Evolutionary conservation across 768 basidiomycete genomes (phyloP).

Genomic region (Xerocomus spinulosus): DNA sequence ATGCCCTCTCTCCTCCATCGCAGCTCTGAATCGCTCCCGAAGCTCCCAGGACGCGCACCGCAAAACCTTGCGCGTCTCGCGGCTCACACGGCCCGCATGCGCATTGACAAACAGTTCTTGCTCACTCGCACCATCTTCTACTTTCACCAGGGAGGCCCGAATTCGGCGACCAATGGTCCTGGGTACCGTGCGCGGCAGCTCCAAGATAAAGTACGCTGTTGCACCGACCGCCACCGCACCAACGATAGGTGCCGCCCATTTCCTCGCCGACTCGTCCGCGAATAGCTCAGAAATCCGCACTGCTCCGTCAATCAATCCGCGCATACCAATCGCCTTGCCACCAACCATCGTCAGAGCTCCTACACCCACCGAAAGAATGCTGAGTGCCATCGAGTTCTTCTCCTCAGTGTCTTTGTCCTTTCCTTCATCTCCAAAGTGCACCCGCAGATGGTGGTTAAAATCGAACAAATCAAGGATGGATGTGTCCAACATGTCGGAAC

Average conservation of each 20-base stretch:
- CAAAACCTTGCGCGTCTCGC: slow-evolving; percentile 92
- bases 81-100: slow-evolving; percentile 65
- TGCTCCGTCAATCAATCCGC: slow-evolving; percentile 72
- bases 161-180: slow-evolving; percentile 85
- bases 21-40: slow-evolving; percentile 70
- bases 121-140: slow-evolving; percentile 42
- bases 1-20: slow-evolving; percentile 72
- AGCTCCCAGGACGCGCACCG: slow-evolving; percentile 89
- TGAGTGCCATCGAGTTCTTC: slow-evolving; percentile 56
- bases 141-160: slow-evolving; percentile 51
- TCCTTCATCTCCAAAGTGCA: slow-evolving; percentile 58
- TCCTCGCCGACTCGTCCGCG: slow-evolving; percentile 72
- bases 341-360: slow-evolving; percentile 90
- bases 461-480: slow-evolving; percentile 84
- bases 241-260: slow-evolving; percentile 83
- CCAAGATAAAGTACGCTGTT: slow-evolving; percentile 76
- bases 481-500: slow-evolving; percentile 73
- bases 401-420: slow-evolving; percentile 31
- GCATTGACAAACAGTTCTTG: slow-evolving; percentile 59
- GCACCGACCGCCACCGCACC: slow-evolving; percentile 73
- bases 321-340: slow-evolving; percentile 72
- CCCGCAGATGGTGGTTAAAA: slow-evolving; percentile 70
- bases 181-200: slow-evolving; percentile 86
- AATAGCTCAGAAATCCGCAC: slow-evolving; percentile 74
- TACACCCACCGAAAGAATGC: slow-evolving; percentile 70